Base-by-base conservation (phyloP, 805 yeast genomes). In the Candida chauliodis region DNA sequence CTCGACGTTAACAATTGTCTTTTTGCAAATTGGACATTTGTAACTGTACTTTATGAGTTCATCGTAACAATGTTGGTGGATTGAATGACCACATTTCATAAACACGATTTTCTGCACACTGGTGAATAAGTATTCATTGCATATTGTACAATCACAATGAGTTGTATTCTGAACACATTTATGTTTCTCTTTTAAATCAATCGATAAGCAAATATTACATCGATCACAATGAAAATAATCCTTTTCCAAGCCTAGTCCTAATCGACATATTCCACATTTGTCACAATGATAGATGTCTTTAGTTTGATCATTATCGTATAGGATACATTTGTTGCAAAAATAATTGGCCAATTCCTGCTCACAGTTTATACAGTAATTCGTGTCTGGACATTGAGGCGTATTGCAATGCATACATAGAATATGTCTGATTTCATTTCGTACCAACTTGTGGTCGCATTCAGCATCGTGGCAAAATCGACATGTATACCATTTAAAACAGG, bases 21-120 rank as follows among this genome's bases (percentile, higher is more conserved):
- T 79, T 38, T 87, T 81, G 56, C 98, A 90, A 2, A 86, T 73
- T 1, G 98, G 98, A 58, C 98, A 90, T 56, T 87, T 86, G 69
- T 88, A 90, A 11, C 85, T 78, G 55, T 84, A 88, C 48, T 79
- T 75, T n/a, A 86, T 77, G 56, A 84, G 80, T 47, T 86, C 91
- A 44, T 81, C 81, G 57, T 79, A 89, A 58, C 98, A 90, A 19
- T 59, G 53, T 56, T 88, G 87, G 62, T 90, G 98, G 42, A 90
- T 90, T 26, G 95, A 86, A 61, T 90, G 98, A 2, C 97, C 96
- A 62, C 98, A 90, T 34, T 74, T 69, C 96, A 90, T 88, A 57
- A 90, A 89, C 15, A 88, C 95, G 30, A 89, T 95, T 8, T 88
- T 81, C 54, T 70, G 73, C 5, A 84, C 78, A 3, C 93, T 81